Evolutionary conservation across 129 eudicot genomes (phyloP).

Genomic region (Escallonia herrerae): DNA sequence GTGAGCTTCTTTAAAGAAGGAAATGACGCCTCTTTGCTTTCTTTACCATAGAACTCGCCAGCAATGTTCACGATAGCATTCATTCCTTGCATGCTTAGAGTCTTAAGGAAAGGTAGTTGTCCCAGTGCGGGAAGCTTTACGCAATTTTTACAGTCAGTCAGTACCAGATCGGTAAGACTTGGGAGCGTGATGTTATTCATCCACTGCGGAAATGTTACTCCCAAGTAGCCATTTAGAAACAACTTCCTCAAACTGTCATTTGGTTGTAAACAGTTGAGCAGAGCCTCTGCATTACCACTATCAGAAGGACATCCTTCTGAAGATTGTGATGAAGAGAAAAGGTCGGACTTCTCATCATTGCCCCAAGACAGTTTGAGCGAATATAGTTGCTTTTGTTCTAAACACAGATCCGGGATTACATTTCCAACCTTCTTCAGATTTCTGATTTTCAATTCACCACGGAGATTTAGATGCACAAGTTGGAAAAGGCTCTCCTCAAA

Average conservation of each 20-base stretch:
- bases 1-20: slow-evolving; percentile 5
- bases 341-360: neutral
- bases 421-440: slow-evolving; percentile 8
- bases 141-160: slow-evolving; percentile 8
- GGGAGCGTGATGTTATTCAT: slow-evolving; percentile 2
- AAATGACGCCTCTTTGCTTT: neutral
- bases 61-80: neutral
- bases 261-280: slow-evolving; percentile 11
- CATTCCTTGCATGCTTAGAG: slow-evolving; percentile 2
- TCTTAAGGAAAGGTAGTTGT: slow-evolving; percentile 12
- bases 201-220: slow-evolving; percentile 13
- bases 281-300: slow-evolving; percentile 1
- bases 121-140: slow-evolving; percentile 7
- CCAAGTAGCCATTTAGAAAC: slow-evolving; percentile 8
- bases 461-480: slow-evolving; percentile 8
- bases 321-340: neutral
- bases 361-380: slow-evolving; percentile 15
- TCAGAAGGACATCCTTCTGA: neutral
- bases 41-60: slow-evolving; percentile 10
- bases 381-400: slow-evolving; percentile 8
- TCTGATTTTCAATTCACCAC: slow-evolving; percentile 11
- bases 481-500: slow-evolving; percentile 13
- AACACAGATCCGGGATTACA: slow-evolving; percentile 5
- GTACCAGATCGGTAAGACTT: slow-evolving; percentile 1
- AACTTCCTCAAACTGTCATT: slow-evolving; percentile 3